Evolutionary conservation across 1,284 basidiomycete species (phyloP), one percentile per base, ranked within the genome.

Genomic region (Baeospora myosura): DNA sequence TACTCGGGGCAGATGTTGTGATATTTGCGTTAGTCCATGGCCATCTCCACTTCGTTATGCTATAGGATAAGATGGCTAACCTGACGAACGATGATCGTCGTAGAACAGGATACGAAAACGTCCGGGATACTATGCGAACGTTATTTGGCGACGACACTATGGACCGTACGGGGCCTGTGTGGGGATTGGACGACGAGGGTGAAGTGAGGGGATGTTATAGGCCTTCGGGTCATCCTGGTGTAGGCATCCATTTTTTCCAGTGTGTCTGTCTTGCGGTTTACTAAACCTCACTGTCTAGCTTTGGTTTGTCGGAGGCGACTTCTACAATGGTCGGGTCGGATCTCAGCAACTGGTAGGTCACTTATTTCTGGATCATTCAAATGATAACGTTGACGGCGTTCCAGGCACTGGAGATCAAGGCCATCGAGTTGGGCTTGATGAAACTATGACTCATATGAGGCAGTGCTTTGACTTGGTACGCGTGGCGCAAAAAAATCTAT

Each of bases 241-340:
- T 62, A 33, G 16, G 49, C 49, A n/a, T 31, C 6, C 12, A 33
- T 23, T 24, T 6, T 23, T 22, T 12, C 11, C 24, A 14, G 12
- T 20, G 11, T 11, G 18, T n/a, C 11, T 17, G 18, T 34, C 8
- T n/a, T n/a, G n/a, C n/a, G 24, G 12, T 18, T 14, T 3, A 24
- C 23, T 1, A 17, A 25, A 5, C 31, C 12, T 28, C 12, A n/a
- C 14, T n/a, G 1, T 37, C 7, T 8, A 65, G 63, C 48, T 66
- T 1, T 65, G 64, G 63, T 67, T 54, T 41, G 60, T 54, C 4
- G 55, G 52, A 2, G 63, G 63, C 1, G 60, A 64, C 44, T 64
- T 68, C 42, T 47, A 42, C 12, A 45, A 46, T 16, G 53, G 56
- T 0, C 52, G 65, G 5, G 56, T 61, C 44, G 44, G 52, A 38